Conservation (phyloP, 2,329 filamentous ascomycete genomes). For the Byssothecium circinans region DNA sequence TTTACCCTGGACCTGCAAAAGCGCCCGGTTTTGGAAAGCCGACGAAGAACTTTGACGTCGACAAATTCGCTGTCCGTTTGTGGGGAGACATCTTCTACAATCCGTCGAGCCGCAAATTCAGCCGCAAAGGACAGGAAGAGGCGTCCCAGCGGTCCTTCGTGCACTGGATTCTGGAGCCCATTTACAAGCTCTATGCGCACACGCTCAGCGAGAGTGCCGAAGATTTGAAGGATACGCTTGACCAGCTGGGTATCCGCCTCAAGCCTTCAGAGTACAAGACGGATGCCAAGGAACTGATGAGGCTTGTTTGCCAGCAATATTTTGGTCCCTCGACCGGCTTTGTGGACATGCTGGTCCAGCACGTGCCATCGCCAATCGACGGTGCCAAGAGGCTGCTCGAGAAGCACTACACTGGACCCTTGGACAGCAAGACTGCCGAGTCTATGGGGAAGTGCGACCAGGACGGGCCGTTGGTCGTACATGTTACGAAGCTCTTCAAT, state of each 20-base stretch:
- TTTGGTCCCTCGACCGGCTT: constrained; percentile 89
- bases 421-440: constrained; percentile 77
- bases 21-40: constrained; percentile 37
- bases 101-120: constrained; percentile 85
- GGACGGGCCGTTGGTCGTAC: constrained; percentile 87
- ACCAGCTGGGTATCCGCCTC: constrained; percentile 76
- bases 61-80: constrained; percentile 80
- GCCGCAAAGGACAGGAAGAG: constrained; percentile 81
- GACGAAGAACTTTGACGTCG: constrained; percentile 62
- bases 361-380: constrained; percentile 83
- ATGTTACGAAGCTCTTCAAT: constrained; percentile 92
- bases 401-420: constrained; percentile 86
- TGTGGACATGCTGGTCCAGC: constrained; percentile 90
- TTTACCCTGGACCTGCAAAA: constrained; percentile 63
- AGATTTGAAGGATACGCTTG: constrained; percentile 77
- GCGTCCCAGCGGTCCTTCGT: constrained; percentile 84
- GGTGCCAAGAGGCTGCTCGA: constrained; percentile 77
- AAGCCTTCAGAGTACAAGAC: constrained; percentile 92
- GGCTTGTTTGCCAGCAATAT: constrained; percentile 90
- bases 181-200: constrained; percentile 96
- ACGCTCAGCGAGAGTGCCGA: constrained; percentile 89
- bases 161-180: constrained; percentile 90
- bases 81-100: constrained; percentile 99
- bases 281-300: constrained; percentile 86
- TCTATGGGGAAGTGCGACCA: constrained; percentile 83